phyloP scores from a whole-genome alignment of 805 yeast genomes.

The Nakazawaea wickerhamii region DNA sequence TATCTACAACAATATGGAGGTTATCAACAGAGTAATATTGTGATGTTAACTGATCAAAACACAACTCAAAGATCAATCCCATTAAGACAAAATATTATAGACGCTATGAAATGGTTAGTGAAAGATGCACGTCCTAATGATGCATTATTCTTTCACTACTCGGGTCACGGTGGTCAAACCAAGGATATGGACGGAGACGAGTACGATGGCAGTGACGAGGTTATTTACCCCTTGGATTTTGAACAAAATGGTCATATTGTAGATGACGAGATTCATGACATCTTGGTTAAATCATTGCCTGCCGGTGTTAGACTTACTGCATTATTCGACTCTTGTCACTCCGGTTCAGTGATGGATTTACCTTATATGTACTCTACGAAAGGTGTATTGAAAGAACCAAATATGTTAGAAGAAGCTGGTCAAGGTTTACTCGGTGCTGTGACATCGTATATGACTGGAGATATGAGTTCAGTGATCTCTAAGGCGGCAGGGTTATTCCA shows the following conservation, averaged over 20 bases:
- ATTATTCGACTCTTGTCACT: slow-evolving; percentile 72
- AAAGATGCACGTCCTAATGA: slow-evolving; percentile 67
- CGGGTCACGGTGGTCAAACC: slow-evolving; percentile 75
- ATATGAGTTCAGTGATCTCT: slow-evolving; percentile 36
- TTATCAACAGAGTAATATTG: slow-evolving; percentile 44
- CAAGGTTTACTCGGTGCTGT: slow-evolving; percentile 56
- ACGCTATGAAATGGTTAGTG: slow-evolving; percentile 73
- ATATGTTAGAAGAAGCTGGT: slow-evolving; percentile 70
- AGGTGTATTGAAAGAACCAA: slow-evolving; percentile 79
- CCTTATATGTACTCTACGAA: slow-evolving; percentile 76
- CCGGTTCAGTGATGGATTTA: slow-evolving; percentile 68
- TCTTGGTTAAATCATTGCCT: slow-evolving; percentile 55
- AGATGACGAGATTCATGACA: slow-evolving; percentile 62
- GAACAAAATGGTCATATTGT: slow-evolving; percentile 53
- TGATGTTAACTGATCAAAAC: slow-evolving; percentile 48
- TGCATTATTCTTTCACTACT: slow-evolving; percentile 66
- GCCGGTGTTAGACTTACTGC: slow-evolving; percentile 71
- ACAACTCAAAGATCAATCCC: slow-evolving; percentile 44
- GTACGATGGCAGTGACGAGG: slow-evolving; percentile 67
- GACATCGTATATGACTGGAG: slow-evolving; percentile 55
- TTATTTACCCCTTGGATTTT: slow-evolving; percentile 69
- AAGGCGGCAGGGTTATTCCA: slow-evolving; percentile 38
- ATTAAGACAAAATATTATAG: slow-evolving; percentile 54
- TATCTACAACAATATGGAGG: slow-evolving; percentile 38
- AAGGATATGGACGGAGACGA: slow-evolving; percentile 67